Conservation (phyloP, 2,329 filamentous ascomycete species). For the Zalaria sp. region DNA sequence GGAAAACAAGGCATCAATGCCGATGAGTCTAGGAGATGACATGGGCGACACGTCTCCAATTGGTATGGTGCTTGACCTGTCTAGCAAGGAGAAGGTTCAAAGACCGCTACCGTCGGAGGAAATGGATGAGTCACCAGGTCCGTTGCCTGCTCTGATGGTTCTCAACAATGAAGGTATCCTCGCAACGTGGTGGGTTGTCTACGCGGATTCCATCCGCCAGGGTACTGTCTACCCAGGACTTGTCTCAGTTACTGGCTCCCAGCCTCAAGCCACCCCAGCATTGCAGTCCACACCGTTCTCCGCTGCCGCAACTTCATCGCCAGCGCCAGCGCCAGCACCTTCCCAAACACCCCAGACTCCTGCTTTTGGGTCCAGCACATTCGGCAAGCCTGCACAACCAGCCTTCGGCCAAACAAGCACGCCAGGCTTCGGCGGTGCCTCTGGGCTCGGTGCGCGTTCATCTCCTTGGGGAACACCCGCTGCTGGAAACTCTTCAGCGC, state of each 20-base stretch:
- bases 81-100: slow-evolving; percentile 61
- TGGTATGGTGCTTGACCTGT: slow-evolving; percentile 73
- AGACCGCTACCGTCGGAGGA: slow-evolving; percentile 61
- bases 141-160: slow-evolving; percentile 70
- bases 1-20: slow-evolving; percentile 59
- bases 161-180: slow-evolving; percentile 83
- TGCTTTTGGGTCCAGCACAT: slow-evolving; percentile 15
- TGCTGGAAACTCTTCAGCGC: slow-evolving; percentile 1
- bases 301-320: slow-evolving; percentile 2
- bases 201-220: slow-evolving; percentile 68
- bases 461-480: slow-evolving; percentile 15
- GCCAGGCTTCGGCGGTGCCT: slow-evolving; percentile 13
- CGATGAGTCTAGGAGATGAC: slow-evolving; percentile 45
- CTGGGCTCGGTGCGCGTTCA: slow-evolving; percentile 11
- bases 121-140: slow-evolving; percentile 62
- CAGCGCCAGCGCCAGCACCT: slow-evolving; percentile 3
- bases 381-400: slow-evolving; percentile 7
- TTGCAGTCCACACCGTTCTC: background rate
- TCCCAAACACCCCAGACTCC: slow-evolving; percentile 5
- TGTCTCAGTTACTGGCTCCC: slow-evolving; percentile 26
- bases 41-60: slow-evolving; percentile 62
- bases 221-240: slow-evolving; percentile 63
- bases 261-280: slow-evolving; percentile 5
- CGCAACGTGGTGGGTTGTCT: slow-evolving; percentile 81
- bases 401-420: slow-evolving; percentile 10